Evolutionary conservation across 2,329 filamentous ascomycete genomes (phyloP).

Genomic region (Cytospora schulzeri): DNA sequence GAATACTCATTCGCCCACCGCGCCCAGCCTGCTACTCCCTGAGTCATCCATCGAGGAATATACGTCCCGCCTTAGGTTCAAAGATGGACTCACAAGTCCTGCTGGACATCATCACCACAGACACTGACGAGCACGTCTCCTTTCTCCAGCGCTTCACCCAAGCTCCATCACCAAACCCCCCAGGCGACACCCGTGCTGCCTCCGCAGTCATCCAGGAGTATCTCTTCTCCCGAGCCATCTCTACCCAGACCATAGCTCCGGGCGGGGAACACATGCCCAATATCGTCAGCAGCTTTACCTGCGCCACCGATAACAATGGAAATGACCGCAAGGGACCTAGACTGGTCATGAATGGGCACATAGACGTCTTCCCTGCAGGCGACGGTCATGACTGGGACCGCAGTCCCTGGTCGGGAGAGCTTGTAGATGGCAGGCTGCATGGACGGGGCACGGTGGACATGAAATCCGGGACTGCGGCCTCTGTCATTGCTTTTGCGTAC

Average conservation of each 20-base stretch:
- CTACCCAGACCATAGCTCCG: conserved; percentile 35
- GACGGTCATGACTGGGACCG: conserved; percentile 39
- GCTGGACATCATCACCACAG: conserved; percentile 20
- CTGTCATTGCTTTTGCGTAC: conserved; percentile 42
- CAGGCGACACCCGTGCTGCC: conserved; percentile 41
- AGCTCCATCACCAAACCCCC: conserved; percentile 42
- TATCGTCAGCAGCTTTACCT: conserved; percentile 38
- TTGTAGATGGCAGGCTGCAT: conserved; percentile 37
- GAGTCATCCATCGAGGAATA: no score
- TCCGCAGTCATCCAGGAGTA: conserved; percentile 37
- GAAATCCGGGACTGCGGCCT: conserved; percentile 46
- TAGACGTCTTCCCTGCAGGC: conserved; percentile 44
- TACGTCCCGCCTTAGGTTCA: not conserved
- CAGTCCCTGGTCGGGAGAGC: conserved; percentile 41
- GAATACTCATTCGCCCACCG: not conserved
- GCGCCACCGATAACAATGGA: conserved; percentile 4
- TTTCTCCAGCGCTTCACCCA: conserved; percentile 34
- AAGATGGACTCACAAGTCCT: conserved; percentile 28
- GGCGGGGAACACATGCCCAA: conserved; percentile 36
- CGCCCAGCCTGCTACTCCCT: not conserved
- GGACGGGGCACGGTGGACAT: conserved; percentile 46
- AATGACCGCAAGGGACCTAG: conserved; percentile 31
- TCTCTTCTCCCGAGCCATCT: conserved; percentile 30
- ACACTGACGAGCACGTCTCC: conserved; percentile 9
- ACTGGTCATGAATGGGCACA: conserved; percentile 45